Base-by-base conservation (phyloP, 305 asterid genomes). In the Ilex paraguariensis region DNA sequence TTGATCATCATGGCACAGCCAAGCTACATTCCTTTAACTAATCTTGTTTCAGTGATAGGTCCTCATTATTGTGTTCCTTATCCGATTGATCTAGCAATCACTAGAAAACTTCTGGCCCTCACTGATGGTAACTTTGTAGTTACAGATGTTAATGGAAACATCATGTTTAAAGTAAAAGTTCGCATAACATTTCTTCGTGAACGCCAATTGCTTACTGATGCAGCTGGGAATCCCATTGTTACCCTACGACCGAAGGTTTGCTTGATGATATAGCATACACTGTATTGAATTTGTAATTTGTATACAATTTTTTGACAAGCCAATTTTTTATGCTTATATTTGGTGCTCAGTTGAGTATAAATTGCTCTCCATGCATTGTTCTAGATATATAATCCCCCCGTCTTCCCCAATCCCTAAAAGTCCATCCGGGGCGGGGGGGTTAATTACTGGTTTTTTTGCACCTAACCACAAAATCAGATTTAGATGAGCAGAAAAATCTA, bases 201-300 rank as follows among this genome's bases (percentile, higher is more conserved):
- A 69, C 83, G 82, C 65, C 86, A 86, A 39, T 71, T 84, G 39
- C 61, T 86, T 74, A 70, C 71, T 56, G 96, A 86, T 65, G 81
- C 88, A 44, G 78, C 84, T 16, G 87, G 80, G 4, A 69, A 69
- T 45, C 86, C 90, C 13, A 3, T 90, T 54, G 50, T 90, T 70
- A 77, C 91, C 45, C 84, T 83, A 77, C 91, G 78, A 68, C 87
- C 81, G 57, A 90, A 90, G 88, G 97, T 84, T 45, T 21, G 28
- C 28, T 21, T 21, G 28, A 21, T 21, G 28, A 21, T 8, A 28
- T 13, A 36, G 9, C 31, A 12, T 9, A 33, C 54, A 2, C 1
- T 7, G 50, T 45, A 45, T 45, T 13, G 13, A 45, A 50, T 16
- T 31, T 11, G 31, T 42, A 6, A 5, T 56, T 40, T 15, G 8